Percentiles rank a stretch among this genome's conserved stretches.
Conservation (phyloP, 805 yeast species). For the Cyberlindnera japonica region DNA sequence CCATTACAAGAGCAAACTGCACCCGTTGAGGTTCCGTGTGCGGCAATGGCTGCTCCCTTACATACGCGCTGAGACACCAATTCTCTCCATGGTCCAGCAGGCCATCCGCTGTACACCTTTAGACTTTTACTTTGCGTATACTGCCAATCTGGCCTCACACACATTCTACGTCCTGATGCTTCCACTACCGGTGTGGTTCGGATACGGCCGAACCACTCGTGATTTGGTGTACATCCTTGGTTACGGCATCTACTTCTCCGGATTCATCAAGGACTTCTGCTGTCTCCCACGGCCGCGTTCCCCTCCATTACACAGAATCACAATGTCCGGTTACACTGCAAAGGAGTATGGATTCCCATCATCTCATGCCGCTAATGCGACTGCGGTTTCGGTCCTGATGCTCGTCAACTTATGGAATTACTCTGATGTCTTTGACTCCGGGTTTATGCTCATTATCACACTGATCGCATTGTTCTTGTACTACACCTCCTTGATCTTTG, state of each 20-base stretch:
- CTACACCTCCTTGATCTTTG: constrained; percentile 62
- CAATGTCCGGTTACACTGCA: constrained; percentile 86
- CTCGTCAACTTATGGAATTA: constrained; percentile 22
- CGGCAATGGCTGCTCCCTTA: constrained; percentile 53
- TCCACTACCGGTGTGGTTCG: constrained; percentile 84
- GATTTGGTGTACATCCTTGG: constrained; percentile 68
- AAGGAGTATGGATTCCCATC: constrained; percentile 95
- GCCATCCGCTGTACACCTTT: constrained; percentile 43
- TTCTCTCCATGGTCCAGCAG: constrained; percentile 55
- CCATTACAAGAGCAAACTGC: constrained; percentile 59
- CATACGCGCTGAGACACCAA: constrained; percentile 61
- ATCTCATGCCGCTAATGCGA: constrained; percentile 92
- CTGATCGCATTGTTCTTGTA: constrained; percentile 38
- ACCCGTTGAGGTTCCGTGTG: constrained; percentile 49
- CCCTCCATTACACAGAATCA: constrained; percentile 87
- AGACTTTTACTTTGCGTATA: constrained; percentile 78
- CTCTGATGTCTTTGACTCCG: constrained; percentile 8
- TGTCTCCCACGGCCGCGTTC: constrained; percentile 91
- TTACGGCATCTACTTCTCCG: constrained; percentile 60
- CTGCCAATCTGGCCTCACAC: constrained; percentile 89
- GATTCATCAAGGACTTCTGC: constrained; percentile 74
- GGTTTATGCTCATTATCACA: constrained; percentile 12
- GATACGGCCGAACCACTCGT: constrained; percentile 51
- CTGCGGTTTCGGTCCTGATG: constrained; percentile 65
- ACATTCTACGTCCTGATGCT: constrained; percentile 88